These are phyloP conservation scores for Aspergillus asperescens DNA, from an alignment of 495 filamentous ascomycete genomes.

Conservation along the genomic window DNA sequence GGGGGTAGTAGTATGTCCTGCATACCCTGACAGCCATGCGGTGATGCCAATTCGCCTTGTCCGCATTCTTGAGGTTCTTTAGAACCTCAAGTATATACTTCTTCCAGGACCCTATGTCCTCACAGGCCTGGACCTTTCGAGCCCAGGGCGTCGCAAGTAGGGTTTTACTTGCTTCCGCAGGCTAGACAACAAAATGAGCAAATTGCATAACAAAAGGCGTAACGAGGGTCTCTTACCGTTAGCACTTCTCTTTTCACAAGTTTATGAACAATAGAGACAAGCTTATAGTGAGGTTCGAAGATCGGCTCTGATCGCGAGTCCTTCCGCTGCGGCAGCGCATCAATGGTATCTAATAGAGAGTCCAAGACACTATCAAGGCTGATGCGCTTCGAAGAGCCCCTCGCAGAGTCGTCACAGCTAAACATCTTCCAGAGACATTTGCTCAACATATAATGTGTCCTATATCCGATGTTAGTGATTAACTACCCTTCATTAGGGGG, in stretches of 20 bases:
- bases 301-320: constrained; percentile 76
- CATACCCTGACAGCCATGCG: constrained; percentile 72
- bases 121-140: constrained; percentile 42
- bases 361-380: constrained; percentile 57
- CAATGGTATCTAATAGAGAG: constrained; percentile 67
- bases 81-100: constrained; percentile 67
- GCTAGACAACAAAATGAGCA: constrained; percentile 26
- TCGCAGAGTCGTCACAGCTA: constrained; percentile 48
- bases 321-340: constrained; percentile 72
- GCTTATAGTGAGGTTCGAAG: constrained; percentile 94
- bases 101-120: constrained; percentile 64
- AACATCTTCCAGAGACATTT: constrained; percentile 98
- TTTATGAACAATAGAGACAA: constrained; percentile 82
- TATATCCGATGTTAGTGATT: constrained; percentile 25
- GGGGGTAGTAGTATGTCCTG: not conserved
- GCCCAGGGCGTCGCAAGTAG: constrained; percentile 54
- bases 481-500: not conserved
- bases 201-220: not conserved
- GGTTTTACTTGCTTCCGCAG: constrained; percentile 47
- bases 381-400: constrained; percentile 42
- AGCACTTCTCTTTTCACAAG: constrained; percentile 49
- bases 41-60: constrained; percentile 97
- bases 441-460: constrained; percentile 80
- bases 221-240: constrained; percentile 22
- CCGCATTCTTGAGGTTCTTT: constrained; percentile 69